Conservation (phyloP, 441 rosid genomes). For the Erysimum cheiri region DNA sequence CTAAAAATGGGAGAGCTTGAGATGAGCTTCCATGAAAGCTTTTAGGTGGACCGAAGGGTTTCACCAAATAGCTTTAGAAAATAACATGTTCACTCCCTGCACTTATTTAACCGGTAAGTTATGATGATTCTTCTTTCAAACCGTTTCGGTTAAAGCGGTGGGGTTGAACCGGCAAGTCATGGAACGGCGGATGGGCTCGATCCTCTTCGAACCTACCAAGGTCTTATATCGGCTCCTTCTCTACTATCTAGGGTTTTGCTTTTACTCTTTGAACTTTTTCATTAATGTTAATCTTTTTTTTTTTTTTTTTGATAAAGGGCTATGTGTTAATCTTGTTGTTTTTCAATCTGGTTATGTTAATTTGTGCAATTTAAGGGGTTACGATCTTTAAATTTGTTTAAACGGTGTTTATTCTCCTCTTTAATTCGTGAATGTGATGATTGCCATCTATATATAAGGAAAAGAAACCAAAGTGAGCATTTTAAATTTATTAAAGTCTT, state of each 20-base stretch:
- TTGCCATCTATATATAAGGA: neutral
- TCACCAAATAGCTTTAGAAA: conserved; percentile 23
- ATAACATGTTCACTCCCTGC: conserved; percentile 27
- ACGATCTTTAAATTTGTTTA: conserved; percentile 28
- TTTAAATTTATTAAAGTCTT: too few species aligned
- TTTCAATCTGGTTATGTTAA: conserved; percentile 9
- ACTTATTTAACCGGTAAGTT: neutral
- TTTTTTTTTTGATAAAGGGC: too few species aligned
- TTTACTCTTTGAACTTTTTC: neutral
- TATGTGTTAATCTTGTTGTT: conserved; percentile 1
- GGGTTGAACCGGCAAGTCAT: conserved; percentile 46
- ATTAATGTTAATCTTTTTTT: neutral
- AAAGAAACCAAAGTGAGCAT: neutral
- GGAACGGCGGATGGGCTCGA: conserved; percentile 41
- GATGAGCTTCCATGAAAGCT: conserved; percentile 36
- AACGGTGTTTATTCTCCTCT: neutral
- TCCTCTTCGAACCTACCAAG: conserved; percentile 44
- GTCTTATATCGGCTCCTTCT: conserved; percentile 39
- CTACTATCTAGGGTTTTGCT: conserved; percentile 4
- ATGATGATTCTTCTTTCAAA: conserved; percentile 13
- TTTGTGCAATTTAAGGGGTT: neutral
- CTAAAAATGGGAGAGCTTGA: conserved; percentile 20
- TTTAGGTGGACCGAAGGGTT: conserved; percentile 23
- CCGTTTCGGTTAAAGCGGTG: conserved; percentile 19
- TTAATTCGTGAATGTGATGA: conserved; percentile 7